Percentiles rank a stretch among this genome's conserved stretches.
Conservation (phyloP, 73 alveolate species). For the Blepharisma stoltei region DNA sequence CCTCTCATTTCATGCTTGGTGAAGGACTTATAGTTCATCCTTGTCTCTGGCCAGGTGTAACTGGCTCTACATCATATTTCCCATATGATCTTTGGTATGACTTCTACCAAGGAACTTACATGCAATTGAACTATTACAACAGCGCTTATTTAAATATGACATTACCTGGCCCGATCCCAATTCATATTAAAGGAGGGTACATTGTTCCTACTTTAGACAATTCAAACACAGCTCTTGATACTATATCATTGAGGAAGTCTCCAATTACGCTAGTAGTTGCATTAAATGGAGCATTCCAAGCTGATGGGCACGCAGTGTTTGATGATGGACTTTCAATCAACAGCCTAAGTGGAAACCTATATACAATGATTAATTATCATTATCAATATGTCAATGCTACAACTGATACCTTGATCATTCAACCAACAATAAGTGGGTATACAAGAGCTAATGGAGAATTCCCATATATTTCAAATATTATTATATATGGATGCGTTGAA, state of each 20-base stretch:
- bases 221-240: conserved; percentile 35
- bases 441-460: conserved; percentile 5
- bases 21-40: conserved; percentile 51
- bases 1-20: conserved; percentile 50
- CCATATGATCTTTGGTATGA: conserved; percentile 60
- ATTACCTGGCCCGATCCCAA: conserved; percentile 47
- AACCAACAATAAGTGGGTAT: background rate
- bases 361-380: background rate
- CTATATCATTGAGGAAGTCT: conserved; percentile 44
- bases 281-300: conserved; percentile 45
- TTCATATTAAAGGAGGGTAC: conserved; percentile 76
- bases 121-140: background rate
- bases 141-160: conserved; percentile 28
- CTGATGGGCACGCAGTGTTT: conserved; percentile 48
- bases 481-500: conserved; percentile 22
- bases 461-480: conserved; percentile 12
- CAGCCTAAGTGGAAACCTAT: background rate
- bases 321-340: conserved; percentile 44
- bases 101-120: conserved; percentile 42
- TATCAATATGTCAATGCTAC: background rate
- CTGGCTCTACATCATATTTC: conserved; percentile 41
- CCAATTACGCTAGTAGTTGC: conserved; percentile 42
- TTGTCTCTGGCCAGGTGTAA: conserved; percentile 26
- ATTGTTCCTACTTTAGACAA: conserved; percentile 56
- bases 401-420: background rate